A percentile compares a stretch with the other conserved stretches of the same genome.
Conservation (phyloP, 2,329 filamentous ascomycete genomes). For the Xylaria sp. region DNA sequence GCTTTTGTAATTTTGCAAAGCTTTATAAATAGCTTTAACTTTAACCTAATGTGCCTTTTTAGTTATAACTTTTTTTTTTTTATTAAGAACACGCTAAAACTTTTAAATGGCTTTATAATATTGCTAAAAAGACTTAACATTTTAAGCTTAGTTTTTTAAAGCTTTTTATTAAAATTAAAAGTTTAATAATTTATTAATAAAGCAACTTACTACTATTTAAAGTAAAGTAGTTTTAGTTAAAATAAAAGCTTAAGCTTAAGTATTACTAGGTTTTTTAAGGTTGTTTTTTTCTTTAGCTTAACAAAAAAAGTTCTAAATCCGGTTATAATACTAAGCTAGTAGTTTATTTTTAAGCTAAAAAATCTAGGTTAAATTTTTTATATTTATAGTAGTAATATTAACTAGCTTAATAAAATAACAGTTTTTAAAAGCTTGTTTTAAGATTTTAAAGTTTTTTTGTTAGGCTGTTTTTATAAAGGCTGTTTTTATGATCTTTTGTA, state of each 20-base stretch:
- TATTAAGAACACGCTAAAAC: neutral
- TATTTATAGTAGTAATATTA: neutral
- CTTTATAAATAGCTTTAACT: too few species aligned
- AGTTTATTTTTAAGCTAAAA: neutral
- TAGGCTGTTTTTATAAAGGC: neutral
- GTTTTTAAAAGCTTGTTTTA: conserved; percentile 1
- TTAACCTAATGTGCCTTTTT: too few species aligned
- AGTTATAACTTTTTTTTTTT: neutral
- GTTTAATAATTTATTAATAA: neutral
- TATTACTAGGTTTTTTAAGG: neutral
- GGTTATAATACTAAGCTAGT: neutral
- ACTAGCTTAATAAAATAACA: neutral
- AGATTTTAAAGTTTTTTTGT: neutral
- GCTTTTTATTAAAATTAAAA: neutral
- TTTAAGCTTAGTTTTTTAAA: neutral
- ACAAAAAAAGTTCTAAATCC: neutral
- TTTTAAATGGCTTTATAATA: neutral
- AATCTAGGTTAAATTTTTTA: neutral
- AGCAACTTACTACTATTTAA: neutral
- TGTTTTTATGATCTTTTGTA: neutral
- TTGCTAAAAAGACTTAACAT: neutral
- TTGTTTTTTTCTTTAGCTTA: neutral
- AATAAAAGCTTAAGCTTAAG: neutral
- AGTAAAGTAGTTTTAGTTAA: neutral
- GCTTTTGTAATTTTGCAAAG: too few species aligned